Base-by-base conservation (phyloP, 164 flowering plant genomes). In the Nymphaea colorata region DNA sequence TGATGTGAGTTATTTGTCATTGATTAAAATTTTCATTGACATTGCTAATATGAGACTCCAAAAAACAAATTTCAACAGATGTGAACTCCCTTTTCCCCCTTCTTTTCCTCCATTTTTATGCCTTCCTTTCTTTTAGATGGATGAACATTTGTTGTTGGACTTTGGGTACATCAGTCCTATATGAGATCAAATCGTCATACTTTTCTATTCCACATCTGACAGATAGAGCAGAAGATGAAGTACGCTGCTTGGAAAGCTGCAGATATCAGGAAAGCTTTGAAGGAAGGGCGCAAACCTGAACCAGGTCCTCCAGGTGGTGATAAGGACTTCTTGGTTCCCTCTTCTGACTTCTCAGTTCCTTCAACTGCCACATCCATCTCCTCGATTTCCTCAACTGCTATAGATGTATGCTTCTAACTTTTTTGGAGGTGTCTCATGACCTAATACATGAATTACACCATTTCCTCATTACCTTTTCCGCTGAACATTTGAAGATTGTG, bases 181-280 rank as follows among this genome's bases (percentile, higher is more conserved):
- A 25, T 42, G 43, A 64, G 41, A 18, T 17, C 6, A 43, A 43
- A 11, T 12, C 8, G 43, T 66, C 5, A 6, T 7, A 14, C 6
- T 2, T 43, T 66, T 44, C 10, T 7, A 5, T 66, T 66, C 44
- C 17, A 4, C 6, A n/a, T 66, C 17, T 61, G 47, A 62, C 81
- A 88, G 94, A 80, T 88, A 60, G 91, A 85, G 72, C 88, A 88
- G 79, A 88, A 85, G 74, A 91, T 83, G 70, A 88, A 86, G 72
- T 86, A 88, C 85, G 87, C 91, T 64, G 88, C 69, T 12, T 88
- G 94, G 94, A 88, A 88, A 76, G 94, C 94, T 71, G 94, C 84
- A 61, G 94, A 88, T 78, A 85, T 86, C 43, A 79, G 91, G 77
- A 88, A 85, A 79, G 94, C 94, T 68, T 17, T 88, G 77, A 88